Conservation (phyloP, 2,329 filamentous ascomycete species). For the Aspergillus novofumigatus region DNA sequence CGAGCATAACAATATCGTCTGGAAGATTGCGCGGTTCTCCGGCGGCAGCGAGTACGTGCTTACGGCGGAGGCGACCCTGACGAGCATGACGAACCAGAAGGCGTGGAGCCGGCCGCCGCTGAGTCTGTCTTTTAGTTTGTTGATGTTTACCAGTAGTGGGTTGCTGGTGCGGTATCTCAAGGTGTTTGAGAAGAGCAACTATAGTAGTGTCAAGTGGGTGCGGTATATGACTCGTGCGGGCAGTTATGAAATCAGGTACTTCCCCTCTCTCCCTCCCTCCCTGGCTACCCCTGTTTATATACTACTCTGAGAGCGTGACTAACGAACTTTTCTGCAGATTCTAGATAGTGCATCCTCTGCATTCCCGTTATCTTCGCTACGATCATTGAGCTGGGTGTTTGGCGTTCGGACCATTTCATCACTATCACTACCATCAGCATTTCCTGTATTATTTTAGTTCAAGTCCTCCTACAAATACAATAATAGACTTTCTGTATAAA, state of each 20-base stretch:
- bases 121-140: slow-evolving; percentile 83
- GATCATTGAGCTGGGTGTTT: slow-evolving; percentile 21
- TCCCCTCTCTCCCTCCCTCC: neutral
- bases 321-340: slow-evolving; percentile 13
- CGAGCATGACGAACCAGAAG: slow-evolving; percentile 97
- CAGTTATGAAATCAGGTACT: slow-evolving; percentile 90
- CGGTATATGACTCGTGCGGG: slow-evolving; percentile 97
- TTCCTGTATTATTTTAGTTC: neutral
- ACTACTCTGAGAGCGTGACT: slow-evolving; percentile 7
- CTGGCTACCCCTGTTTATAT: neutral
- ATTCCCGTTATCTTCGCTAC: slow-evolving; percentile 3
- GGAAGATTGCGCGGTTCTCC: slow-evolving; percentile 98
- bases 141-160: slow-evolving; percentile 98
- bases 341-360: slow-evolving; percentile 4
- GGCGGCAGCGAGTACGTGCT: slow-evolving; percentile 96
- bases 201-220: slow-evolving; percentile 98
- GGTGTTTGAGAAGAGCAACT: slow-evolving; percentile 99
- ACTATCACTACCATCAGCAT: neutral
- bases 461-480: neutral
- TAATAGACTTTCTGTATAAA: slow-evolving; percentile 1
- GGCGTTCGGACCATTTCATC: slow-evolving; percentile 17
- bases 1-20: slow-evolving; percentile 95
- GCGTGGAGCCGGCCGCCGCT: slow-evolving; percentile 92
- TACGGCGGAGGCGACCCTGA: slow-evolving; percentile 86
- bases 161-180: slow-evolving; percentile 91